Evolutionary conservation across 2,329 filamentous ascomycete genomes (phyloP).

Genomic region (Exophiala aquamarina): DNA sequence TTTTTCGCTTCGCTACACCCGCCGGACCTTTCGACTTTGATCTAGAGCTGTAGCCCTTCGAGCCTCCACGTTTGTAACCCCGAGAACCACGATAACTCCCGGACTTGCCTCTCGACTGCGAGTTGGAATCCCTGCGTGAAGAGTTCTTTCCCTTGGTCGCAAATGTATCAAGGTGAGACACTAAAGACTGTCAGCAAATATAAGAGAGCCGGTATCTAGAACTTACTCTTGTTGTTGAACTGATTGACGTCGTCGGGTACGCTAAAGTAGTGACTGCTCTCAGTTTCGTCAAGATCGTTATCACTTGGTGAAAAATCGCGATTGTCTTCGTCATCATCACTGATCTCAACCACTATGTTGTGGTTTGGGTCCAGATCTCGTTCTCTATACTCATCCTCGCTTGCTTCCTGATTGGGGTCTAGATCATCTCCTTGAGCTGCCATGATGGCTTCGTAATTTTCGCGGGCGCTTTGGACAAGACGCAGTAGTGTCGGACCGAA

Average conservation of each 20-base stretch:
- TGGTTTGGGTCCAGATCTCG: conserved; percentile 53
- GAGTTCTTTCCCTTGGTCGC: conserved; percentile 5
- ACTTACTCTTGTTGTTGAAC: conserved; percentile 28
- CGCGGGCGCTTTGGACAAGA: conserved; percentile 40
- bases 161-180: conserved; percentile 19
- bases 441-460: conserved; percentile 44
- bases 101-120: conserved; percentile 4
- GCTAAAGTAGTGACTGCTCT: conserved; percentile 29
- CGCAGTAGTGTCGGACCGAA: conserved; percentile 45
- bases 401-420: conserved; percentile 47
- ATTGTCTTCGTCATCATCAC: conserved; percentile 37
- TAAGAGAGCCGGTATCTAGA: not conserved
- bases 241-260: conserved; percentile 18
- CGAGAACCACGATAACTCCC: conserved; percentile 8
- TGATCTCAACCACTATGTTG: conserved; percentile 47
- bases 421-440: conserved; percentile 39
- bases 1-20: conserved; percentile 14
- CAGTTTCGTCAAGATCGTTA: conserved; percentile 22
- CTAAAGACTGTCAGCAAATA: conserved; percentile 17
- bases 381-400: conserved; percentile 28
- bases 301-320: conserved; percentile 31
- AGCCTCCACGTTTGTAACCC: conserved; percentile 11
- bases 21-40: conserved; percentile 6
- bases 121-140: conserved; percentile 3
- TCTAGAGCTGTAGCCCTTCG: conserved; percentile 6